Evolutionary conservation across 2,329 filamentous ascomycete genomes (phyloP).

Genomic region (Alternaria sp.): DNA sequence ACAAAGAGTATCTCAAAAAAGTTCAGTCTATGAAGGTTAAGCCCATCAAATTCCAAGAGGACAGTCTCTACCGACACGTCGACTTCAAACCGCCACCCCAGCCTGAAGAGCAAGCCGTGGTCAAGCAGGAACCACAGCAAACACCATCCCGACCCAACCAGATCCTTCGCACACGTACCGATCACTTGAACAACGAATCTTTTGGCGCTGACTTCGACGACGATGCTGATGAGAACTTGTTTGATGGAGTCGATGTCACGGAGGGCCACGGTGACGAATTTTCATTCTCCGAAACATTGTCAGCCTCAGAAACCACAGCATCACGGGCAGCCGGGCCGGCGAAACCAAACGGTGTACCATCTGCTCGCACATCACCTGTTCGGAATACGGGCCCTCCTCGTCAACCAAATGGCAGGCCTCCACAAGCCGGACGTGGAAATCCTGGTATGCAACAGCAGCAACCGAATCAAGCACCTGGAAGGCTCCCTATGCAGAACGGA

Average conservation of each 20-base stretch:
- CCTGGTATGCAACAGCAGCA: slow-evolving; percentile 38
- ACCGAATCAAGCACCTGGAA: slow-evolving; percentile 32
- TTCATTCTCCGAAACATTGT: slow-evolving; percentile 37
- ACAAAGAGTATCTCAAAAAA: slow-evolving; percentile 90
- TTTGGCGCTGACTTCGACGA: slow-evolving; percentile 60
- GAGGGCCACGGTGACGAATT: slow-evolving; percentile 71
- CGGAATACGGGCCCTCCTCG: slow-evolving; percentile 30
- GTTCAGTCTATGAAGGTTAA: slow-evolving; percentile 88
- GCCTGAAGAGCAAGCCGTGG: slow-evolving; percentile 38
- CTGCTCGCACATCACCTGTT: slow-evolving; percentile 34
- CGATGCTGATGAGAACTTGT: slow-evolving; percentile 64
- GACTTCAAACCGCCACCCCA: slow-evolving; percentile 68
- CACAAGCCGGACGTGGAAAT: slow-evolving; percentile 33
- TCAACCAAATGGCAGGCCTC: slow-evolving; percentile 33
- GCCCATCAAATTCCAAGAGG: slow-evolving; percentile 79
- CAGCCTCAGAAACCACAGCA: slow-evolving; percentile 25
- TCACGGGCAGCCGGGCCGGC: slow-evolving; percentile 22
- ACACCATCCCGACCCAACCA: slow-evolving; percentile 37
- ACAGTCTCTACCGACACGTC: slow-evolving; percentile 81
- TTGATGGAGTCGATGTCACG: slow-evolving; percentile 65
- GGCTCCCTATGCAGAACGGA: slow-evolving; percentile 38
- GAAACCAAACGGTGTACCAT: slow-evolving; percentile 26
- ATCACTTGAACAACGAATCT: slow-evolving; percentile 46
- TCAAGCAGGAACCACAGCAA: slow-evolving; percentile 41
- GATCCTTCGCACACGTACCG: slow-evolving; percentile 38